Evolutionary conservation across 2,329 filamentous ascomycete species (phyloP), one percentile per base, ranked within the genome.

Genomic region (Colletotrichum sojae): DNA sequence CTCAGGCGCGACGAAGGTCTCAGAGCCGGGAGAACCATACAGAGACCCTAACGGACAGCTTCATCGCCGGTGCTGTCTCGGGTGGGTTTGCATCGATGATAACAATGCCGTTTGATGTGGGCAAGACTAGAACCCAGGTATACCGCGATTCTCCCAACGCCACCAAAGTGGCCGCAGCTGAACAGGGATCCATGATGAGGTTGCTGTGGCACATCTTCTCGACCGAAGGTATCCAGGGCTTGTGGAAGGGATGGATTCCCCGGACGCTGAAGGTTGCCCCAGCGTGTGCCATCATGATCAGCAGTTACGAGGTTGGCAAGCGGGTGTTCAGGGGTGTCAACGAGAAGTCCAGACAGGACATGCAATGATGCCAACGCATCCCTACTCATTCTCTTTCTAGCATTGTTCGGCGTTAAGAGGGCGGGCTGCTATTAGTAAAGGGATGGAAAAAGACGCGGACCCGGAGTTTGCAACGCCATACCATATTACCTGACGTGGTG

Each of bases 261-360:
- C 87, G 96, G 46, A 97, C 94, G 73, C 84, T 98, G 70, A 98
- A 98, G 79, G 95, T 99, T 5, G 95, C 96, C 1, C 96, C 96
- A 1, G 94, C 95, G 0, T 99, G 96, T 81, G 96, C 96, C 31
- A 98, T 99, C 78, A 99, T 99, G 96, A 98, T 99, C 78, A 97
- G 94, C 78, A 97, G 92, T 78, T 99, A 98, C 79, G 96, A 99
- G 80, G 89, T 98, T 45, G 95, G 96, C 58, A 99, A 99, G 86
- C 91, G 93, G 79, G 91, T 92, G 78, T 97, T 97, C 40, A 86
- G 90, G 62, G 87, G 88, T 12, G 89, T 94, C 57, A 98, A 98
- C 69, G 85, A 88, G 75, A 82, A 78, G 43, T 76, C 79, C 36
- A 71, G 75, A 48, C 20, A 55, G 51, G 62, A 61, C 18, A 40